Base-by-base conservation (phyloP, 2,329 filamentous ascomycete genomes). In the Aspergillus fructus region DNA sequence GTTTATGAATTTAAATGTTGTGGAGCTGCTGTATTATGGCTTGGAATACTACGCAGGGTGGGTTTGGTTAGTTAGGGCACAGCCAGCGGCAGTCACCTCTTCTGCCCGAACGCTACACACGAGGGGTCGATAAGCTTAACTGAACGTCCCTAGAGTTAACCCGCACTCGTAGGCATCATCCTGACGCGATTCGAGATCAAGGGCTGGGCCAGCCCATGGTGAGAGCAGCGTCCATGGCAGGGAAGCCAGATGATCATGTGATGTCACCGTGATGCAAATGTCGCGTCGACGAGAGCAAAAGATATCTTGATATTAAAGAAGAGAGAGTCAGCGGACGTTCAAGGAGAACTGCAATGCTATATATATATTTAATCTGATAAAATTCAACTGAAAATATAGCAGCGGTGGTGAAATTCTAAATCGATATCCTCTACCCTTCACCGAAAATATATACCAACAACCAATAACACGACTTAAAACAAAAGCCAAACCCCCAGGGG, bases 211-310 rank as follows among this genome's bases (percentile, higher is more conserved):
- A 37, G 15, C 27, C 27, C 27, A 30, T 11, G 27, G 27, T 30
- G 27, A 30, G 1, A 30, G 3, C 27, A 30, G 27, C 27, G 27
- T 11, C 27, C 34, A 37, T n/a, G 34, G 34, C 12, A n/a, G 15
- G 12, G 34, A 15, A 13, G 2, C 34, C 34, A 4, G 21, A 23
- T 21, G 24, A 41, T 49, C 15, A 43, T 40, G 34, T 55, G 53
- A 55, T 49, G 53, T 55, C 53, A 55, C 45, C 6, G 34, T 54
- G 52, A 54, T 54, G 52, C 52, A 54, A 33, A 13, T 15, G 24
- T 9, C 17, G 30, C 45, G 30, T 48, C 45, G 19, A 17, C n/a
- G 8, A 48, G 19, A 30, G 17, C 17, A 46, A 15, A 6, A 17
- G 5, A 48, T 11, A 34, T 3, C 42, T 12, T 24, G 42, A 11